A percentile compares a stretch with the other conserved stretches of the same genome.
These are phyloP conservation scores for Rubia yunnanensis DNA, from an alignment of 257 asterid genomes.

Conservation along the genomic window DNA sequence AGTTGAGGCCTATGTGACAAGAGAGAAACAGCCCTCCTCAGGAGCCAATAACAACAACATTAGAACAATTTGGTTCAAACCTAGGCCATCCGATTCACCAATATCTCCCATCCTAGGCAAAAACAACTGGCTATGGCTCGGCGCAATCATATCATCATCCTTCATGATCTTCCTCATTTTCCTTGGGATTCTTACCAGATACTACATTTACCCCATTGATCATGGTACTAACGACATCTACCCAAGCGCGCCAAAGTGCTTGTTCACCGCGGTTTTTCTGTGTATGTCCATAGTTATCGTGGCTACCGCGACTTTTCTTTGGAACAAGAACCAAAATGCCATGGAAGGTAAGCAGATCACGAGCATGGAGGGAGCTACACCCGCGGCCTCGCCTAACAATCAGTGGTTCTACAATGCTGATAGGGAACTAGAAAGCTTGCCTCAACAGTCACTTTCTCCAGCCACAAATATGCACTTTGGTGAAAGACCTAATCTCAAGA, in stretches of 20 bases:
- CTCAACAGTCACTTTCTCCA: conserved; percentile 39
- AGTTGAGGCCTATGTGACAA: conserved; percentile 62
- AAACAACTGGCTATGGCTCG: conserved; percentile 66
- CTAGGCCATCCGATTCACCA: conserved; percentile 43
- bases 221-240: conserved; percentile 41
- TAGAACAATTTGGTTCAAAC: conserved; percentile 50
- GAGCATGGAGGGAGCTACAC: conserved; percentile 52
- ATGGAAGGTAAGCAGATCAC: conserved; percentile 45
- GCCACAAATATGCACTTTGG: conserved; percentile 63
- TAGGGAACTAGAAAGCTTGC: conserved; percentile 74
- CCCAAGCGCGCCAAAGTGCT: conserved; percentile 24
- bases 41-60: conserved; percentile 19
- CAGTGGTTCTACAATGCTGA: conserved; percentile 49
- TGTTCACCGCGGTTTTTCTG: conserved; percentile 37
- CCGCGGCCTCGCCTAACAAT: conserved; percentile 35
- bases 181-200: conserved; percentile 39
- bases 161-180: conserved; percentile 51
- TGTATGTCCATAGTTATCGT: conserved; percentile 38
- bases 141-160: conserved; percentile 48
- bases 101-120: conserved; percentile 47
- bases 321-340: conserved; percentile 39
- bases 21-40: conserved; percentile 34
- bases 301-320: conserved; percentile 35
- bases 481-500: conserved; percentile 66
- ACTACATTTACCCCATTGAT: conserved; percentile 55